A percentile compares a stretch with the other conserved stretches of the same genome.
Conservation (phyloP, 2,329 filamentous ascomycete genomes). For the Chalaropsis ovoidea region DNA sequence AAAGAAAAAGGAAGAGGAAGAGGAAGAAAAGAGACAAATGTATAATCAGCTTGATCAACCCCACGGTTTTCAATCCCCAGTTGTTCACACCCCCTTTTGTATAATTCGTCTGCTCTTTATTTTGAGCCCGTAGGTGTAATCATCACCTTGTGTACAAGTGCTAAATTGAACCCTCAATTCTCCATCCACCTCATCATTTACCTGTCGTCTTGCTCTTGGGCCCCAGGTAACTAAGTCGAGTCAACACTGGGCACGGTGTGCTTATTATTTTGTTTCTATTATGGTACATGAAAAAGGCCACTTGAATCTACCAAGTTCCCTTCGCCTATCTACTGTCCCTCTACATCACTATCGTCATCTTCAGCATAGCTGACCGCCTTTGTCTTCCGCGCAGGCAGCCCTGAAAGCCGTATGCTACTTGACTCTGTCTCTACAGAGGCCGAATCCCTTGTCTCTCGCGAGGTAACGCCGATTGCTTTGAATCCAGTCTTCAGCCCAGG, state of each 20-base stretch:
- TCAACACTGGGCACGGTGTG: neutral
- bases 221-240: neutral
- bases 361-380: slow-evolving; percentile 34
- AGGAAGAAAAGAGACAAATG: neutral
- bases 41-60: neutral
- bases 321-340: slow-evolving; percentile 5
- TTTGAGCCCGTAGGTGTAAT: neutral
- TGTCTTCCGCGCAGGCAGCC: slow-evolving; percentile 22
- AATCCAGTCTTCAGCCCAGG: neutral
- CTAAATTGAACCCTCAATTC: slow-evolving; percentile 25
- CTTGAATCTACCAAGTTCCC: neutral
- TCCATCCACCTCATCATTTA: neutral
- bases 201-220: neutral
- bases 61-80: neutral
- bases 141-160: slow-evolving; percentile 20
- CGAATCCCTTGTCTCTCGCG: neutral
- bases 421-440: neutral
- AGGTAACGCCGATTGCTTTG: neutral
- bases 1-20: neutral
- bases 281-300: neutral
- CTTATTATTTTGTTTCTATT: neutral
- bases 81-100: neutral
- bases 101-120: slow-evolving; percentile 2
- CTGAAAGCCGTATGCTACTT: slow-evolving; percentile 15
- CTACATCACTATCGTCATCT: slow-evolving; percentile 30